phyloP scores from a whole-genome alignment of 2,329 filamentous ascomycete genomes.

The Teratosphaeria nubilosa region DNA sequence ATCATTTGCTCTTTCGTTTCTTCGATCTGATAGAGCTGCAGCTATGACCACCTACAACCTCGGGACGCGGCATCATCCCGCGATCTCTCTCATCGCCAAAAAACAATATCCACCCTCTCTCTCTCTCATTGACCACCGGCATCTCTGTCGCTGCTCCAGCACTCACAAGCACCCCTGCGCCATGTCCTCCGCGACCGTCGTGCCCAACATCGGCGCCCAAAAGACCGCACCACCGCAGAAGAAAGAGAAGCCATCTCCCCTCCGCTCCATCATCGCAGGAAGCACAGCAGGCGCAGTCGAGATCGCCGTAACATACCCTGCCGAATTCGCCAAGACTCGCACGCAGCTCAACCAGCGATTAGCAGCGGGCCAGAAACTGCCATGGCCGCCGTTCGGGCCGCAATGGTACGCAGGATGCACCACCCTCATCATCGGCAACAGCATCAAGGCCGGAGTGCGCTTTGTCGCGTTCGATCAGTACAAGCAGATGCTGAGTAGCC shows the following conservation, averaged over 20 bases:
- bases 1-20: neutral
- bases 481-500: constrained; percentile 71
- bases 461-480: constrained; percentile 97
- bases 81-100: too few species aligned
- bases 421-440: constrained; percentile 92
- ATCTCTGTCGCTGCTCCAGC: neutral
- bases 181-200: constrained; percentile 11
- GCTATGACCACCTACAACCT: neutral
- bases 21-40: neutral
- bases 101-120: too few species aligned
- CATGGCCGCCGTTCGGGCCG: constrained; percentile 84
- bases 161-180: neutral
- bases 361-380: constrained; percentile 72
- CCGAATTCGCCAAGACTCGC: constrained; percentile 93
- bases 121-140: neutral
- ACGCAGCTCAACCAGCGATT: constrained; percentile 84
- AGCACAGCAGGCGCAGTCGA: constrained; percentile 90
- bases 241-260: constrained; percentile 55
- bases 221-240: constrained; percentile 8
- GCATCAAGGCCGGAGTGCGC: constrained; percentile 86
- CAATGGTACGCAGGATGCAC: constrained; percentile 99
- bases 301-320: constrained; percentile 91
- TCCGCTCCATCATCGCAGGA: constrained; percentile 86
- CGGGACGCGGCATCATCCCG: neutral
- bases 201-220: constrained; percentile 13